Base-by-base conservation (phyloP, 139 green algal genomes). In the Spirogloea muscicola region DNA sequence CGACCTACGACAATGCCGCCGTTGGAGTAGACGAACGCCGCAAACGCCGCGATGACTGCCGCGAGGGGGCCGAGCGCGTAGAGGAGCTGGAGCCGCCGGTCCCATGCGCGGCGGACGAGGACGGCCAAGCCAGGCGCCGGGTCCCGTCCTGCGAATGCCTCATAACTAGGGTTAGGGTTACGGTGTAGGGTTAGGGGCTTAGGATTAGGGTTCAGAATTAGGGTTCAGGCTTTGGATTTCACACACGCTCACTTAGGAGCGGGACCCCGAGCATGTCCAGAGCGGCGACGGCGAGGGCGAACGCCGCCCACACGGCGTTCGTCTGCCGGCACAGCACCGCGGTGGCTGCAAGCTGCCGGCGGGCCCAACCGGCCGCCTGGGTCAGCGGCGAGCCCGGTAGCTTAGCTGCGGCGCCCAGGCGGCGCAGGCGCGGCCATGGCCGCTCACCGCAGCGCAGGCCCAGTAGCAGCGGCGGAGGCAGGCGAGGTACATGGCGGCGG, bases 281-380 rank as follows among this genome's bases (percentile, higher is more conserved):
- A 18, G 27, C 13, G 74, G 58, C 41, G 52, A 29, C 21, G 9
- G 60, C 49, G 0, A 77, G 31, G 1, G 88, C 79, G 66, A 96
- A 96, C 0, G 81, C 80, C 1, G 87, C 83, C 93, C 93, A 98
- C 21, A 97, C 89, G 1, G 86, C 91, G 74, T 96, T 96, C 10
- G 91, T 98, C 79, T 98, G 93, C 37, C 93, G 80, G 68, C 92
- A 87, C 0, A 84, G 29, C 5, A 94, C 80, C 3, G 92, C 87
- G 9, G 62, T 72, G 0, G 70, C 83, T 0, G 55, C 88, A 51
- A 81, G 37, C 37, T 84, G 68, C 38, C 83, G 29, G 3, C 65
- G 84, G 0, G 81, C n/a, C n/a, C n/a, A n/a, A n/a, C n/a, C n/a
- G n/a, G n/a, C n/a, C n/a, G n/a, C n/a, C n/a, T n/a, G n/a, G n/a